Base-by-base conservation (phyloP, 768 basidiomycete genomes). In the Collybia sordida region DNA sequence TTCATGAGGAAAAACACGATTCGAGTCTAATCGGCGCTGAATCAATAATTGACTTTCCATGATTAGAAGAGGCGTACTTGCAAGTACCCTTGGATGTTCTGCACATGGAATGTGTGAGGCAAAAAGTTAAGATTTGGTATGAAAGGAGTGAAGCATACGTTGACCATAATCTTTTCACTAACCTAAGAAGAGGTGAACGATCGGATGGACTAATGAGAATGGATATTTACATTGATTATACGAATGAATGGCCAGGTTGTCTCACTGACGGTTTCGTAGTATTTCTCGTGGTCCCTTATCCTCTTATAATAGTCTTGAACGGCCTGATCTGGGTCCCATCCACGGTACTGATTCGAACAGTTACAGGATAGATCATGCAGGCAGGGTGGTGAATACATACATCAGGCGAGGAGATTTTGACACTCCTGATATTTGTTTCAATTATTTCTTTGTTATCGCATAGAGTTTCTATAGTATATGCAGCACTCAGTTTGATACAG, bases 1-100 rank as follows among this genome's bases (percentile, higher is more conserved):
- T 99, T 99, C 97, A 98, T 98, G 39, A 99, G 76, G 78, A 97
- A 98, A 78, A 98, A 99, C 21, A 98, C 91, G 51, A 98, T 94
- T 52, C 96, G 76, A 2, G 93, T 93, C 86, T 98, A 68, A 14
- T 59, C 34, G 46, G 14, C 24, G 25, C 24, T 12, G 45, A 44
- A 45, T 57, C 6, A 58, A 50, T 5, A 42, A 18, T 8, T 39
- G 18, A 43, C 22, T 24, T 38, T 15, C 23, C 18, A 25, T 17
- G 14, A 27, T 31, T n/a, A 11, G 31, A 31, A 34, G 27, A 22
- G 24, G 54, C 72, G 28, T 51, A 88, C 88, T 69, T 93, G 90
- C 2, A 96, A 74, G 60, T 96, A 96, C 48, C 93, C 93, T 66
- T 88, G 84, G 57, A 95, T 88, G 46, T 90, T 80, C 90, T 88